phyloP scores from a whole-genome alignment of 2,329 filamentous ascomycete species.

The Chaetomium strumarium region DNA sequence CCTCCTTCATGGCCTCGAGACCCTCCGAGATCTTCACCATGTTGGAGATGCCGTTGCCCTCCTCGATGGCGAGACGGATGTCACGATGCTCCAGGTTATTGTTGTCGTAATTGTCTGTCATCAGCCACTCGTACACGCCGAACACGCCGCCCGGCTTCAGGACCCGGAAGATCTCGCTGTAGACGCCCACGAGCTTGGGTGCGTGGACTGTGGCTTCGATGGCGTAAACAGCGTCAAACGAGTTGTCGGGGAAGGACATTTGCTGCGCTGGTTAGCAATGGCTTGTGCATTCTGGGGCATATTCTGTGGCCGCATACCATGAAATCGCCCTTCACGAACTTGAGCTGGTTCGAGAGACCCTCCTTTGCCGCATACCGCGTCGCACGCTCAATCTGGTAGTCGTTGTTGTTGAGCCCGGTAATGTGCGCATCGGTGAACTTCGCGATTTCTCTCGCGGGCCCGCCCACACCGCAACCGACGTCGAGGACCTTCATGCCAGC shows the following conservation, averaged over 20 bases:
- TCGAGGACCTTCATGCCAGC: slow-evolving; percentile 87
- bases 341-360: slow-evolving; percentile 70
- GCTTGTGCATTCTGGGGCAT: background rate
- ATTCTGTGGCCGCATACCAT: slow-evolving; percentile 51
- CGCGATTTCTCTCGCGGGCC: slow-evolving; percentile 90
- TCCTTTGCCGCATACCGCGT: slow-evolving; percentile 77
- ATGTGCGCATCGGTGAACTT: slow-evolving; percentile 90
- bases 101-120: slow-evolving; percentile 94
- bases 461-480: slow-evolving; percentile 94
- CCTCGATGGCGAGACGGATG: slow-evolving; percentile 90
- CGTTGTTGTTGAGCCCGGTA: slow-evolving; percentile 95
- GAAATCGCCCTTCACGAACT: slow-evolving; percentile 92
- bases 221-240: slow-evolving; percentile 91
- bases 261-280: slow-evolving; percentile 47
- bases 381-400: slow-evolving; percentile 97
- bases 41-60: slow-evolving; percentile 94
- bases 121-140: slow-evolving; percentile 98
- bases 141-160: slow-evolving; percentile 94
- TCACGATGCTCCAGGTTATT: slow-evolving; percentile 78
- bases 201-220: slow-evolving; percentile 97
- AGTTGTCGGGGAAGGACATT: slow-evolving; percentile 90
- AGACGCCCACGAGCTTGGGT: slow-evolving; percentile 82
- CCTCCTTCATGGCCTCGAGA: slow-evolving; percentile 73
- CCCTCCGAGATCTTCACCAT: slow-evolving; percentile 87
- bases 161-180: slow-evolving; percentile 89